Conservation (phyloP, 805 yeast genomes). For the Hanseniaspora valbyensis region DNA sequence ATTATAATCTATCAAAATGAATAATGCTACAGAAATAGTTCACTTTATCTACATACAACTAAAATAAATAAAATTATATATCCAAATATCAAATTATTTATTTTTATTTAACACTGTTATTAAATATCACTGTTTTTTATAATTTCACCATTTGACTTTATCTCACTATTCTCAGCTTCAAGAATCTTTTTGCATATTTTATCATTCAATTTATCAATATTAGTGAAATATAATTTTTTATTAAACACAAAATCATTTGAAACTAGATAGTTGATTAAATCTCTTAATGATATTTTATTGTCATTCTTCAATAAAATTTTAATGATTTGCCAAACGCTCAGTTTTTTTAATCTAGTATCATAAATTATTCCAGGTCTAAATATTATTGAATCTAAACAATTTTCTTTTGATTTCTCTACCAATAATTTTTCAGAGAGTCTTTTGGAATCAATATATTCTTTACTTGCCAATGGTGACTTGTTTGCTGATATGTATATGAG, state of each 20-base stretch:
- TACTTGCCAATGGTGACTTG: neutral
- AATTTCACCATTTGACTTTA: neutral
- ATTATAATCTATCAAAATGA: too few species aligned
- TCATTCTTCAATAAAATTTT: neutral
- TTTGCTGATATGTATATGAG: constrained; percentile 8
- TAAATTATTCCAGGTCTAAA: constrained; percentile 10
- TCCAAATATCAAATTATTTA: too few species aligned
- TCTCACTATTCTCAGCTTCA: neutral
- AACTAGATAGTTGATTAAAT: constrained; percentile 10
- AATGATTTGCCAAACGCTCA: neutral
- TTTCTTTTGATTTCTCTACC: neutral
- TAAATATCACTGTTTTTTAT: neutral
- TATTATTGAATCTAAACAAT: neutral
- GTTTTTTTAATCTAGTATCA: constrained; percentile 1
- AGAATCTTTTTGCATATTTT: constrained; percentile 2
- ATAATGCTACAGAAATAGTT: too few species aligned
- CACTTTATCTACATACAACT: too few species aligned
- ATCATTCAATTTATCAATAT: constrained; percentile 1
- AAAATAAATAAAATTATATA: too few species aligned
- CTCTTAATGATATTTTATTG: constrained; percentile 1
- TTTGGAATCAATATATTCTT: constrained; percentile 8
- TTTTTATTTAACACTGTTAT: too few species aligned
- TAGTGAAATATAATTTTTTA: constrained; percentile 5
- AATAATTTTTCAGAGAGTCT: constrained; percentile 4
- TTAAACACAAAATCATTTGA: neutral